A percentile compares a stretch with the other conserved stretches of the same genome.
These are phyloP conservation scores for Citrus mangshanensis DNA, from an alignment of 345 rosid genomes.

Conservation along the genomic window DNA sequence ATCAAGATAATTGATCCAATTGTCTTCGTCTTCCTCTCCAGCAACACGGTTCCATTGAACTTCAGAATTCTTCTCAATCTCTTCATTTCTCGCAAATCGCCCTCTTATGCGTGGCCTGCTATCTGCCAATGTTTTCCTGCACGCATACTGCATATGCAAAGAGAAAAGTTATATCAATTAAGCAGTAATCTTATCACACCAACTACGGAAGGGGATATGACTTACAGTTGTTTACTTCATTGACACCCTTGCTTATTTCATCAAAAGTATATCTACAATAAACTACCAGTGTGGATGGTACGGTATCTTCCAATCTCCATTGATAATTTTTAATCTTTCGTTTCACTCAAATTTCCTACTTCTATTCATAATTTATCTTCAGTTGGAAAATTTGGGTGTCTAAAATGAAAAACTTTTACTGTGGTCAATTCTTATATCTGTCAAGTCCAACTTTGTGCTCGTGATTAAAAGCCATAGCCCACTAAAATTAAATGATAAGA, in stretches of 20 bases:
- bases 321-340: no score
- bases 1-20: slow-evolving; percentile 66
- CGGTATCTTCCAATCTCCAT: no score
- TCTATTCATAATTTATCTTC: no score
- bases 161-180: background rate
- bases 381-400: background rate
- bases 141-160: slow-evolving; percentile 53
- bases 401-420: no score
- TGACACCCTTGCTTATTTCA: no score
- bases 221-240: background rate
- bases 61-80: slow-evolving; percentile 47
- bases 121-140: slow-evolving; percentile 95
- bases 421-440: background rate
- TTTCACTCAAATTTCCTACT: no score
- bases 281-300: no score
- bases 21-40: slow-evolving; percentile 51
- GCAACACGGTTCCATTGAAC: slow-evolving; percentile 39
- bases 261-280: no score
- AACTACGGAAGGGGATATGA: no score
- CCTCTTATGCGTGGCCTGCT: slow-evolving; percentile 96
- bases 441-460: slow-evolving; percentile 18
- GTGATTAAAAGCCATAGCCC: background rate
- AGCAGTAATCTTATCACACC: no score
- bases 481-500: background rate
- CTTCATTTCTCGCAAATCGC: slow-evolving; percentile 85